Percentiles rank a stretch among this genome's conserved stretches.
These are phyloP conservation scores for Talaromyces ruber DNA, from an alignment of 495 filamentous ascomycete species.

Conservation along the genomic window DNA sequence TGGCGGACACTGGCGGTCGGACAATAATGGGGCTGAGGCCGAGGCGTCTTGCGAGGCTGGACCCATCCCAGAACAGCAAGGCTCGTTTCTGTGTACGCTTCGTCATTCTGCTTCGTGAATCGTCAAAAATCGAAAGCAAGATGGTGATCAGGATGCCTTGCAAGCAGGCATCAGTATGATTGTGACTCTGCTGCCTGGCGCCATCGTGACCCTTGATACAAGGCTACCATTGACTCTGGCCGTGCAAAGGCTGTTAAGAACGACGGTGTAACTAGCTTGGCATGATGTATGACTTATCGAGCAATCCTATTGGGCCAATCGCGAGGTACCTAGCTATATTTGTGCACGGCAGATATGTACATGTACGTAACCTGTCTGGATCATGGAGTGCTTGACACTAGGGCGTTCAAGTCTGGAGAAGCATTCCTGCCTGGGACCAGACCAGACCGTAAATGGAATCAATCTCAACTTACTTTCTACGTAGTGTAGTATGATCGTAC, in stretches of 20 bases:
- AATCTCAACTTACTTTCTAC: not conserved
- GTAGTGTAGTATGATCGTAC: not conserved
- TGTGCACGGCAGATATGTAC: conserved; percentile 2
- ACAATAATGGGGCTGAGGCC: conserved; percentile 3
- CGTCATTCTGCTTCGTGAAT: not conserved
- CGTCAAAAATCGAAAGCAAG: not conserved
- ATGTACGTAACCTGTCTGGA: not conserved
- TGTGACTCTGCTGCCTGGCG: not conserved
- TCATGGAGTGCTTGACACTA: conserved; percentile 3
- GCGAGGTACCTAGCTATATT: not conserved
- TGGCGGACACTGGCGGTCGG: not conserved
- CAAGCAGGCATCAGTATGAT: not conserved
- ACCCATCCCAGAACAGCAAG: not conserved
- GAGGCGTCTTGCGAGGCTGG: not conserved
- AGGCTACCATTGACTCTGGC: not conserved
- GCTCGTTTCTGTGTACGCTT: not conserved
- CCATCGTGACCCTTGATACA: not conserved
- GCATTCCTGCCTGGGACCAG: not conserved
- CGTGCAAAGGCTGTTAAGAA: not conserved
- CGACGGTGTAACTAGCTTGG: not conserved
- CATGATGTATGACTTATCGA: not conserved
- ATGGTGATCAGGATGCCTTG: not conserved
- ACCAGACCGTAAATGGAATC: conserved; percentile 1
- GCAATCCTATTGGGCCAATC: not conserved
- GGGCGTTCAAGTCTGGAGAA: conserved; percentile 1